Conservation (phyloP, 202 grass and related monocot species). For the Tripidium arundinaceum region DNA sequence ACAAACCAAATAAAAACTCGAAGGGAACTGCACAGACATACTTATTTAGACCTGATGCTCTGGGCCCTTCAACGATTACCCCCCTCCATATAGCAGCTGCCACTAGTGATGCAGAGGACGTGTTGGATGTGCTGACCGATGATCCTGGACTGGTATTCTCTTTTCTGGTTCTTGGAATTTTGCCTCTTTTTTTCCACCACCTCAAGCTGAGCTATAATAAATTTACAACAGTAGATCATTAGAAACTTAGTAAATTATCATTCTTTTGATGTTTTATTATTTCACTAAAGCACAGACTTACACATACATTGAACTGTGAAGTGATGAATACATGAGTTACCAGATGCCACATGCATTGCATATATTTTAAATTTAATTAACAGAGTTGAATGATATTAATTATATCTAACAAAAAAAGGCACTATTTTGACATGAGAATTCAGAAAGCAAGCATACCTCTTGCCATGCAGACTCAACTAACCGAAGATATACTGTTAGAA, state of each 20-base stretch:
- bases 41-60: constrained; percentile 79
- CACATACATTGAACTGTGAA: not conserved
- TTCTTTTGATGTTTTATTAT: constrained; percentile 6
- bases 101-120: constrained; percentile 54
- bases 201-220: not conserved
- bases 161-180: constrained; percentile 34
- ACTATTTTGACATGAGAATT: constrained; percentile 4
- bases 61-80: constrained; percentile 64
- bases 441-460: constrained; percentile 51
- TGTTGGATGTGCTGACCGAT: constrained; percentile 74
- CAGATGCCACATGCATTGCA: not conserved
- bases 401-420: constrained; percentile 1
- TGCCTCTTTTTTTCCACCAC: not conserved
- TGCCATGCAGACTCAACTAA: constrained; percentile 76
- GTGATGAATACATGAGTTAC: not conserved
- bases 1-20: constrained; percentile 32
- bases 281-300: not conserved
- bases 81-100: constrained; percentile 88
- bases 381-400: constrained; percentile 2
- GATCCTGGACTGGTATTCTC: constrained; percentile 77
- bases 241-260: not conserved
- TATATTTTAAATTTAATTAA: not conserved
- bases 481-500: constrained; percentile 84
- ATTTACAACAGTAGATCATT: not conserved
- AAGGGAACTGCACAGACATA: constrained; percentile 40